Base-by-base conservation (phyloP, 2,329 filamentous ascomycete genomes). In the Arachnomyces sp. region DNA sequence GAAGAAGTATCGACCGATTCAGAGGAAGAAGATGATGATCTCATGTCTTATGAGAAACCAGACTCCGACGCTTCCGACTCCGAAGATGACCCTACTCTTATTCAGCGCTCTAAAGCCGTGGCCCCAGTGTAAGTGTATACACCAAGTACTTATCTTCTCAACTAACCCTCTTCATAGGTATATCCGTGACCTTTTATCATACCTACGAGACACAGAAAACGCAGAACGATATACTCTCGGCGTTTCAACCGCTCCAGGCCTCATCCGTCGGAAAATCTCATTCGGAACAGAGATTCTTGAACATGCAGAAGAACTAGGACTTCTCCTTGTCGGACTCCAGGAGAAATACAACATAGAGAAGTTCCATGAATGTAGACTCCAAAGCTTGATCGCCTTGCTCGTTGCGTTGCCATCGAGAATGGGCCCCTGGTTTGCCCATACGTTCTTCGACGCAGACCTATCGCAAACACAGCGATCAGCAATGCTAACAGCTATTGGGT, bases 381-480 rank as follows among this genome's bases (percentile, higher is more conserved):
- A 94, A 58, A 80, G 81, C 11, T 81, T 98, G 68, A 79, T 95
- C 33, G 84, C 89, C 0, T 65, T 94, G 6, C 68, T 94, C 0
- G 72, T 92, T 2, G 81, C 85, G 0, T 77, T 84, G 48, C 86
- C 92, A 0, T 67, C 76, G 36, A 72, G 76, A 38, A 86, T 95
- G 76, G 89, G 80, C 0, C 84, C 79, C 11, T 93, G 86, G 82
- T 85, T 93, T 43, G 79, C 83, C 2, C 79, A 81, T 42, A 82
- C 84, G 0, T 93, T 92, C 57, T 96, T 95, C 57, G 82, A 87
- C 31, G 89, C 89, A 12, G 92, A 98, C 57, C 89, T 92, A 60
- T 94, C 89, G 0, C 68, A 96, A 29, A 77, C 81, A 0, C 90
- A 96, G 58, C 76, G 92, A 30, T 84, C 83, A 6, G 78, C 84